phyloP scores from a whole-genome alignment of 2,329 filamentous ascomycete species.

The Colletotrichum chrysophilum region DNA sequence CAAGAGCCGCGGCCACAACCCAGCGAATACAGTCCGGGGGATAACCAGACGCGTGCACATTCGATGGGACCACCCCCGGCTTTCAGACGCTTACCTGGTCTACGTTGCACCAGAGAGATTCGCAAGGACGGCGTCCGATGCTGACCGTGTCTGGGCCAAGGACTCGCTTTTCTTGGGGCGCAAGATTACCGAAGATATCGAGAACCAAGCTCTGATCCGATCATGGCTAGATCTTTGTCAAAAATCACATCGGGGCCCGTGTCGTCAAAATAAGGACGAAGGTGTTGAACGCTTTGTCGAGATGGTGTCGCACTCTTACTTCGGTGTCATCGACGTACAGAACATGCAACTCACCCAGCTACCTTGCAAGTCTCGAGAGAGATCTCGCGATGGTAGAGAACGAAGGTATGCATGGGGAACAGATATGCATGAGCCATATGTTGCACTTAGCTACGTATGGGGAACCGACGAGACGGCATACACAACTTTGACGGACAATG shows the following conservation, averaged over 20 bases:
- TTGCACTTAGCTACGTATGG: conserved; percentile 52
- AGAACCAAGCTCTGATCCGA: conserved; percentile 1
- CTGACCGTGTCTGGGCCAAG: conserved; percentile 1
- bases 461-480: conserved; percentile 21
- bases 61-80: not conserved
- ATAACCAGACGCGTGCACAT: not conserved
- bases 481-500: not conserved
- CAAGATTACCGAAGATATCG: not conserved
- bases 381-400: not conserved
- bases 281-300: not conserved
- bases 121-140: not conserved
- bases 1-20: not conserved
- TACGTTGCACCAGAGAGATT: not conserved
- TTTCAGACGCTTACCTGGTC: not conserved
- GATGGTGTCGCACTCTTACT: conserved; percentile 2
- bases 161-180: conserved; percentile 3
- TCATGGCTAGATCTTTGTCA: conserved; percentile 7
- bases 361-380: not conserved
- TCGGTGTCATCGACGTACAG: conserved; percentile 12
- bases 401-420: not conserved
- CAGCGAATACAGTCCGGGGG: not conserved
- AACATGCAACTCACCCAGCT: conserved; percentile 5
- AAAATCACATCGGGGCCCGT: not conserved
- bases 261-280: not conserved
- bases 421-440: conserved; percentile 36